Evolutionary conservation across 352 stramenopile species (phyloP).

Genomic region (Phytophthora sansomeana): DNA sequence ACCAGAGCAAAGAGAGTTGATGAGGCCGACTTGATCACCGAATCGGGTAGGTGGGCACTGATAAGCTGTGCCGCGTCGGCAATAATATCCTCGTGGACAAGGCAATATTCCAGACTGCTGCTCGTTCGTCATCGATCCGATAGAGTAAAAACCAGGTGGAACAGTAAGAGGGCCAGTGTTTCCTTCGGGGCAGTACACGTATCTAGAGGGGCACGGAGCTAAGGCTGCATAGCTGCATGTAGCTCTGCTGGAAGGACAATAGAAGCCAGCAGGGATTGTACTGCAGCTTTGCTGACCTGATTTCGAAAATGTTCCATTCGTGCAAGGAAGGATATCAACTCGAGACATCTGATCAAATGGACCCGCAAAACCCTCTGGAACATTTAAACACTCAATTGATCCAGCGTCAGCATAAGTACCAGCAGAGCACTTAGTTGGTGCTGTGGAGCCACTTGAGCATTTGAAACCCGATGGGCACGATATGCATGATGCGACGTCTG

Average conservation of each 20-base stretch:
- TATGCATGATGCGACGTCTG: slow-evolving; percentile 39
- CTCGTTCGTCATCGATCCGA: slow-evolving; percentile 37
- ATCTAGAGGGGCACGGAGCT: slow-evolving; percentile 43
- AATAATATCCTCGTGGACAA: slow-evolving; percentile 64
- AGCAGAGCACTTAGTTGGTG: slow-evolving; percentile 37
- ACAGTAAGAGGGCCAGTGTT: slow-evolving; percentile 47
- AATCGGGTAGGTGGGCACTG: slow-evolving; percentile 58
- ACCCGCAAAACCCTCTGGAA: slow-evolving; percentile 52
- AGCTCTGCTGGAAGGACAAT: slow-evolving; percentile 34
- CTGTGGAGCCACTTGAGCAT: slow-evolving; percentile 34
- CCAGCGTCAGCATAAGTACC: slow-evolving; percentile 49
- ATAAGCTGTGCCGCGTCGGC: slow-evolving; percentile 44
- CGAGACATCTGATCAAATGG: slow-evolving; percentile 39
- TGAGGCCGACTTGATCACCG: slow-evolving; percentile 44
- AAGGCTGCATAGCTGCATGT: slow-evolving; percentile 50
- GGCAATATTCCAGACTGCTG: slow-evolving; percentile 45
- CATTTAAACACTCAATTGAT: slow-evolving; percentile 42
- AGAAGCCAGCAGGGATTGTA: slow-evolving; percentile 50
- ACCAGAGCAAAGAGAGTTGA: slow-evolving; percentile 52
- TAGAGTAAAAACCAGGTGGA: slow-evolving; percentile 54
- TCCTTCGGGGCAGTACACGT: slow-evolving; percentile 56
- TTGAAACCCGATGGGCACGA: slow-evolving; percentile 54
- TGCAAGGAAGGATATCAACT: slow-evolving; percentile 45
- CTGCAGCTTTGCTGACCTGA: slow-evolving; percentile 54
- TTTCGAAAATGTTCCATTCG: slow-evolving; percentile 65